Conservation (phyloP, 371 early-diverging fungal species). For the Conidiobolus incongruus region DNA sequence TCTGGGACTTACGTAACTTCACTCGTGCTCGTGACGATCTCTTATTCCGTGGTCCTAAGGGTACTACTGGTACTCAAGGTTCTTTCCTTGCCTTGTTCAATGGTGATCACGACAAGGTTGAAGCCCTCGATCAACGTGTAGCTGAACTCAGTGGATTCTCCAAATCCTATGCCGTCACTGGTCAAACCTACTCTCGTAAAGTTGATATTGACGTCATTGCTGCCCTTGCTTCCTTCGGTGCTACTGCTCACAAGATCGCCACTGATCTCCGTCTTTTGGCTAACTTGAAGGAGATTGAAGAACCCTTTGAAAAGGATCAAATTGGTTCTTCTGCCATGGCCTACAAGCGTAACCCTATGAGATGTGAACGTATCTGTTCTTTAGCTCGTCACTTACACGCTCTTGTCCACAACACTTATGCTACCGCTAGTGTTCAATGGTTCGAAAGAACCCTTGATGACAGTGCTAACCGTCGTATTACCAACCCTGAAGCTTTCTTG, state of each 20-base stretch:
- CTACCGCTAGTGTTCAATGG: conserved; percentile 89
- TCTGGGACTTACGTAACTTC: conserved; percentile 91
- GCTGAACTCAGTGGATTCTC: conserved; percentile 75
- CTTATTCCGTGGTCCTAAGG: conserved; percentile 91
- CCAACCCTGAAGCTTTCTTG: conserved; percentile 90
- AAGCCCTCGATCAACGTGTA: conserved; percentile 71
- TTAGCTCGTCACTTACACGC: conserved; percentile 89
- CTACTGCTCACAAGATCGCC: conserved; percentile 91
- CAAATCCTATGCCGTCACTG: conserved; percentile 74
- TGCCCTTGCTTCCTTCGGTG: conserved; percentile 78
- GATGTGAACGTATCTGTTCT: conserved; percentile 88
- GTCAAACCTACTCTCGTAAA: conserved; percentile 96
- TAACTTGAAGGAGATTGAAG: conserved; percentile 92
- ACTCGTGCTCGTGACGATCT: conserved; percentile 70
- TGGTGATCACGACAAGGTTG: conserved; percentile 81
- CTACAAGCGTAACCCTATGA: conserved; percentile 98
- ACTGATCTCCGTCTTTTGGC: conserved; percentile 91
- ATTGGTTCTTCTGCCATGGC: conserved; percentile 98
- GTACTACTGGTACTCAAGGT: conserved; percentile 97
- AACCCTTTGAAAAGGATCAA: conserved; percentile 96
- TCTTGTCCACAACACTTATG: conserved; percentile 66
- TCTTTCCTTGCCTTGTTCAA: conserved; percentile 89
- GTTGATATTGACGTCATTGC: conserved; percentile 82
- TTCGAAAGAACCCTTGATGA: conserved; percentile 94
- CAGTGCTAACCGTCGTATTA: conserved; percentile 88